These are phyloP conservation scores for Juncus inflexus DNA, from an alignment of 176 grass and related monocot species.

Conservation along the genomic window DNA sequence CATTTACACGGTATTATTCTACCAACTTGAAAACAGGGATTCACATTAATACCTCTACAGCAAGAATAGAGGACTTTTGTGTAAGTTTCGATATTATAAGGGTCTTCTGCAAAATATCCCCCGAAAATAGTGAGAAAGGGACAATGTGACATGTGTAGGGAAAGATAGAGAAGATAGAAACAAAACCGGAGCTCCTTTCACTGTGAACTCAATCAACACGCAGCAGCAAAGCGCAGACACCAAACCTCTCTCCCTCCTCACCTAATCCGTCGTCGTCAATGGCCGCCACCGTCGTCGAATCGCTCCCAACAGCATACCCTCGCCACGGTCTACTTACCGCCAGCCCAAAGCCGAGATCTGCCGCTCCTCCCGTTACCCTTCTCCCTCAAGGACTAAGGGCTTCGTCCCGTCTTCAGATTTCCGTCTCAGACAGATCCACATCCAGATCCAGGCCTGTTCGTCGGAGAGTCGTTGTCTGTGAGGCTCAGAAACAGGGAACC, in stretches of 20 bases:
- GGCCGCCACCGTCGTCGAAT: conserved; percentile 38
- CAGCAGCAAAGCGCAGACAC: not conserved
- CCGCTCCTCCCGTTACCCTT: conserved; percentile 5
- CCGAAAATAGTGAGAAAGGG: too few relatives aligned
- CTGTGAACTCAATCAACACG: not conserved
- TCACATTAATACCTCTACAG: too few relatives aligned
- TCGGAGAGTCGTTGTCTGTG: conserved; percentile 27
- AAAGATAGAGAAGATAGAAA: not conserved
- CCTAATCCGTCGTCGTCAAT: conserved; percentile 26
- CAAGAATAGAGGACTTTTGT: too few relatives aligned
- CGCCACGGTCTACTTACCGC: conserved; percentile 8
- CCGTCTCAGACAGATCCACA: not conserved
- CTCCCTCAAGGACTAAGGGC: conserved; percentile 26
- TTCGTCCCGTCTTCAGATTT: conserved; percentile 21
- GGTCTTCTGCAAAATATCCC: too few relatives aligned
- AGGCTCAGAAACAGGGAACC: conserved; percentile 45
- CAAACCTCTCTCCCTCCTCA: conserved; percentile 21
- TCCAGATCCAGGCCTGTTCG: conserved; percentile 21
- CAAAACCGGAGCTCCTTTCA: conserved; percentile 5
- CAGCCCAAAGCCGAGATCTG: not conserved
- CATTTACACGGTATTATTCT: too few relatives aligned
- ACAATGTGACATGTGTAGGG: too few relatives aligned
- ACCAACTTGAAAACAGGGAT: too few relatives aligned
- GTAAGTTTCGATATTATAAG: too few relatives aligned
- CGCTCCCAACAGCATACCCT: conserved; percentile 20